Evolutionary conservation across 192 early-diverging fungal genomes (phyloP).

Genomic region (Linderina pennispora): DNA sequence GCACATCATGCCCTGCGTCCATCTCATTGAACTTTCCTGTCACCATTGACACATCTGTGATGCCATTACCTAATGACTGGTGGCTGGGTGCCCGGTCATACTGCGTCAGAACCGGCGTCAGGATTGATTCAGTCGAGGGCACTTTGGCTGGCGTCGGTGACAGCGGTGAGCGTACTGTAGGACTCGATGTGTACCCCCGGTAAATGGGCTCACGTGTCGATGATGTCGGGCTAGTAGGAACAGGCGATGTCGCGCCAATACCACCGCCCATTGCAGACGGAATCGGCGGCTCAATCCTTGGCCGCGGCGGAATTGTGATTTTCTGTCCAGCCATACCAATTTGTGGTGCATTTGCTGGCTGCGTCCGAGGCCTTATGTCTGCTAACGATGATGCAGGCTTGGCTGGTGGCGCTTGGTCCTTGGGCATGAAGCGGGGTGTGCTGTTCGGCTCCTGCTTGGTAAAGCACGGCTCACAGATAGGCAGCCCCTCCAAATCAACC

Average conservation of each 20-base stretch:
- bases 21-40: slow-evolving; percentile 2
- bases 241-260: no score
- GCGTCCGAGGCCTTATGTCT: background rate
- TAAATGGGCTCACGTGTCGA: background rate
- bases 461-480: slow-evolving; percentile 48
- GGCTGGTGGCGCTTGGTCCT: background rate
- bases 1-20: background rate
- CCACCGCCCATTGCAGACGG: slow-evolving; percentile 13
- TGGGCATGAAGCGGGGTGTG: slow-evolving; percentile 14
- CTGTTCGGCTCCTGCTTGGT: slow-evolving; percentile 1
- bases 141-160: background rate
- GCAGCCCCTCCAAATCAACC: slow-evolving; percentile 28
- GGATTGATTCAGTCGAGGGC: slow-evolving; percentile 13
- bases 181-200: no score
- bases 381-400: background rate
- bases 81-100: slow-evolving; percentile 17
- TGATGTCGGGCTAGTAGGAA: background rate
- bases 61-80: background rate
- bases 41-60: background rate
- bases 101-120: slow-evolving; percentile 33
- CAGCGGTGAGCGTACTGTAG: no score
- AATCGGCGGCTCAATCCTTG: background rate
- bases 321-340: background rate
- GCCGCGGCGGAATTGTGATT: background rate
- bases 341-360: background rate